These are phyloP conservation scores for Sporothrix pseudoabietina DNA, from an alignment of 2,329 filamentous ascomycete species.

Conservation along the genomic window DNA sequence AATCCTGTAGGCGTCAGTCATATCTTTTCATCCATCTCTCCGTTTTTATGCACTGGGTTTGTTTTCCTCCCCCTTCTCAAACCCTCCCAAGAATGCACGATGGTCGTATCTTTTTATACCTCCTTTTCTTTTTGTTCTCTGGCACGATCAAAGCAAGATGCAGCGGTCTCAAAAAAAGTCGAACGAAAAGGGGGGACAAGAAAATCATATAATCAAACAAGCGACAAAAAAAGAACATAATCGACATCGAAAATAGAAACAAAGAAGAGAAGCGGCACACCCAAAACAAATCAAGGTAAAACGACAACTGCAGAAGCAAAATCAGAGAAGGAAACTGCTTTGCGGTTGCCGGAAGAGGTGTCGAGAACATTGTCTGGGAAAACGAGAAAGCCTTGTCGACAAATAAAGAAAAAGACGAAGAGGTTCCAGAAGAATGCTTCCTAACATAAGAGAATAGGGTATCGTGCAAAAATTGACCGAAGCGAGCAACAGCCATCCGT, in stretches of 20 bases:
- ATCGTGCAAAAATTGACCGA: constrained; percentile 24
- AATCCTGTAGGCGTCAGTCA: constrained; percentile 7
- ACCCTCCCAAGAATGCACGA: background rate
- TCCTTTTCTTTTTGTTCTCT: constrained; percentile 12
- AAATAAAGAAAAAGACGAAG: background rate
- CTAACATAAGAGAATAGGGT: constrained; percentile 22
- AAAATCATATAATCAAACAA: constrained; percentile 1
- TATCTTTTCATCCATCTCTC: background rate
- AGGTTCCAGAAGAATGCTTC: constrained; percentile 10
- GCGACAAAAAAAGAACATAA: background rate
- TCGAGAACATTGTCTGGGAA: background rate
- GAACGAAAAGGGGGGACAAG: background rate
- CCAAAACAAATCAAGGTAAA: background rate
- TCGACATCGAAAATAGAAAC: background rate
- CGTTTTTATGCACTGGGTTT: constrained; percentile 2
- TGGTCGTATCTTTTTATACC: background rate
- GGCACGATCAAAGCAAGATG: constrained; percentile 13
- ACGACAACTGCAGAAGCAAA: background rate
- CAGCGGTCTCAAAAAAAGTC: background rate
- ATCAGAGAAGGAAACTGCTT: background rate
- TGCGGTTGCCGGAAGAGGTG: background rate
- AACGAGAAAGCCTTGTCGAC: background rate
- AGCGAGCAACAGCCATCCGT: constrained; percentile 22
- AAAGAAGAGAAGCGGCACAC: constrained; percentile 17
- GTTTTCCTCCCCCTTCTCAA: background rate